Percentiles rank a stretch among this genome's conserved stretches.
These are phyloP conservation scores for Metroxylon sagu DNA, from an alignment of 176 grass and related monocot species.

Conservation along the genomic window DNA sequence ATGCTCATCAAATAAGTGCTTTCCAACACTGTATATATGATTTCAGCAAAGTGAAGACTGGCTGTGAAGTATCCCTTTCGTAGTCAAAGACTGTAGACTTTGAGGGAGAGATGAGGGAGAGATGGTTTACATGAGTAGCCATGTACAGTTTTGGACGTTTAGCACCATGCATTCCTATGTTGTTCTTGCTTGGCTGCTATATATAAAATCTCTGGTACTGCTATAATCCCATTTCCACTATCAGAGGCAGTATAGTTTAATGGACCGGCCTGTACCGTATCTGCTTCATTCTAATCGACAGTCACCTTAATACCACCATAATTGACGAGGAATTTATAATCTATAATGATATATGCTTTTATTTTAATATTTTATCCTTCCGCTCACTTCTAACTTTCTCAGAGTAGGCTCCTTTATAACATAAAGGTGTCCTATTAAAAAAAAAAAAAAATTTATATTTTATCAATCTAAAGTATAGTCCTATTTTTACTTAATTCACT, in stretches of 20 bases:
- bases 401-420: background rate
- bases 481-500: too few species aligned
- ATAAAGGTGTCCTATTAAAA: background rate
- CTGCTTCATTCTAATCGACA: background rate
- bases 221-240: slow-evolving; percentile 1
- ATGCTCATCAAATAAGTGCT: too few species aligned
- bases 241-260: background rate
- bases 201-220: slow-evolving; percentile 1
- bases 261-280: background rate
- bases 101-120: background rate
- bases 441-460: background rate
- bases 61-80: slow-evolving; percentile 1
- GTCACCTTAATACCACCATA: background rate
- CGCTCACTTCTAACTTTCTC: slow-evolving; percentile 1
- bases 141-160: slow-evolving; percentile 8
- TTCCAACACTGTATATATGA: too few species aligned
- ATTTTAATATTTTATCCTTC: too few species aligned
- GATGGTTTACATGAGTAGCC: background rate
- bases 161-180: background rate
- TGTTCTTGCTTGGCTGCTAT: background rate
- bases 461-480: too few species aligned
- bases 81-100: slow-evolving; percentile 9
- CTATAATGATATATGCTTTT: background rate
- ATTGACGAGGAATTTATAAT: slow-evolving; percentile 5
- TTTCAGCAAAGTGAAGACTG: too few species aligned